Percentiles rank a stretch among this genome's conserved stretches.
These are phyloP conservation scores for Medicago ruthenica DNA, from an alignment of 306 rosid species.

Conservation along the genomic window DNA sequence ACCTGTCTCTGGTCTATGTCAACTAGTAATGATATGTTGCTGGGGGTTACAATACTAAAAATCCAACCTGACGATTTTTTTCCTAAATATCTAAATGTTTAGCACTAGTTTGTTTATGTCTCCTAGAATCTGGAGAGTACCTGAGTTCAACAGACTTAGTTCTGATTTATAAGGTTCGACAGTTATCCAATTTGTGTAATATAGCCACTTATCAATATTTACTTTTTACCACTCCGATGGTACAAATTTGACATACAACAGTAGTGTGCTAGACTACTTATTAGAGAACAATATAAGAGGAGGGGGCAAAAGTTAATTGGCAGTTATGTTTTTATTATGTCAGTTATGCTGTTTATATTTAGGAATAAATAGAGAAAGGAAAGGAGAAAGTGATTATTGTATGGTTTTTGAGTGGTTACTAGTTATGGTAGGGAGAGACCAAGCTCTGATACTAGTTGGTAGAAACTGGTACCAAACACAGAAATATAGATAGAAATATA, in stretches of 20 bases:
- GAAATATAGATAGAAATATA: too few species aligned
- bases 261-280: background rate
- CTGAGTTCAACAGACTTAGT: background rate
- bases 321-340: too few species aligned
- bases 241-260: constrained; percentile 11
- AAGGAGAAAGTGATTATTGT: too few species aligned
- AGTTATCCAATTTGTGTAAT: constrained; percentile 29
- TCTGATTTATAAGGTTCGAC: constrained; percentile 22
- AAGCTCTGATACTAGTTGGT: too few species aligned
- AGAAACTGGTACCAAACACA: too few species aligned
- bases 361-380: too few species aligned
- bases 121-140: constrained; percentile 24
- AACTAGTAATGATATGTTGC: constrained; percentile 11
- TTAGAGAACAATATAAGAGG: too few species aligned
- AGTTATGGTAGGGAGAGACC: too few species aligned
- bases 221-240: constrained; percentile 5
- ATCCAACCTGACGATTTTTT: constrained; percentile 13
- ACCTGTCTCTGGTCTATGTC: constrained; percentile 10
- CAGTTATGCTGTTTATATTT: too few species aligned
- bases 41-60: background rate
- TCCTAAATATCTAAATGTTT: constrained; percentile 13
- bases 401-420: too few species aligned
- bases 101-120: constrained; percentile 20
- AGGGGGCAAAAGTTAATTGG: too few species aligned
- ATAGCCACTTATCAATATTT: background rate